Evolutionary conservation across 2,329 filamentous ascomycete genomes (phyloP), one percentile per base, ranked within the genome.

Genomic region (Harringtonia lauricola): DNA sequence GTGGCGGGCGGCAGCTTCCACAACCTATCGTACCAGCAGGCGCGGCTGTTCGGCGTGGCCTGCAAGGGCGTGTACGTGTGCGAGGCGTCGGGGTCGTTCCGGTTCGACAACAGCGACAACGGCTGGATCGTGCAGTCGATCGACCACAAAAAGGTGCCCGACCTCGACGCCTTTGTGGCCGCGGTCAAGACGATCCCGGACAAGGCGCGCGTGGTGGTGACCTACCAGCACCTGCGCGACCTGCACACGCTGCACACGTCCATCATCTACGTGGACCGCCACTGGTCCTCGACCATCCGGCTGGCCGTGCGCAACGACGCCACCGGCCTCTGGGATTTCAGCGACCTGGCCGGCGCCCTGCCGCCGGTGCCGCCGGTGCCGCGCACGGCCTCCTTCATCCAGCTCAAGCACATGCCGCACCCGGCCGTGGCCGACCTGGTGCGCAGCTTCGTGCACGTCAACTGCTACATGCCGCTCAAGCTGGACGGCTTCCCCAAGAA

Each of bases 401-500:
- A 88, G 59, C 76, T 98, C 49, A 85, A 90, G 54, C 87, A 92
- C 53, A 83, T 90, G 47, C 84, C 83, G 47, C 83, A 95, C 58
- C 81, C 87, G 21, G 86, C 86, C 17, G 89, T 92, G n/a, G 88
- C 89, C 3, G 87, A 95, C 52, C 78, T 98, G 49, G 86, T 98
- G 33, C 82, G 86, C 52, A 95, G 89, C 58, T 96, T 98, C 59
- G 90, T 98, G 22, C 83, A 92, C 33, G 84, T 98, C 44, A 83
- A 86, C 51, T 94, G 89, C 55, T 85, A 82, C 21, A 90, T 98
- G 82, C 92, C 92, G 0, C 69, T 98, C 49, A 96, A 96, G 69
- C 74, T 98, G 10, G 92, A 98, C 59, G 92, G 92, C n/a, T 98
- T 95, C 60, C 94, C 92, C 7, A 86, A 92, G 61, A 87, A 92